These are phyloP conservation scores for Daldinia concentrica DNA, from an alignment of 495 filamentous ascomycete species.

Conservation along the genomic window DNA sequence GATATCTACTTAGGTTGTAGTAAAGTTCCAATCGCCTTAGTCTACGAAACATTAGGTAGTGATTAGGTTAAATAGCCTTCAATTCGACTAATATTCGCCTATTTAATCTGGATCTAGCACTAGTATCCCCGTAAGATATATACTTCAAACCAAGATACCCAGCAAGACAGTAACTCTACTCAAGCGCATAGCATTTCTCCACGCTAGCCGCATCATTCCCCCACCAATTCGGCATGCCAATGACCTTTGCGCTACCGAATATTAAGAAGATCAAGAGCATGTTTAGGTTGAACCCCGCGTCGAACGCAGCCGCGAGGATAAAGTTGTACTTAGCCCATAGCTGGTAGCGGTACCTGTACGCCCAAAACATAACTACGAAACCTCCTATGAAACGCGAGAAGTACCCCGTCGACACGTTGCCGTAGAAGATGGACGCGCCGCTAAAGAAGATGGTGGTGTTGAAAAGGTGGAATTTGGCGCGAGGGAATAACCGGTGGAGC, in stretches of 20 bases:
- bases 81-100: too few relatives aligned
- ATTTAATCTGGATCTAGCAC: neutral
- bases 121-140: neutral
- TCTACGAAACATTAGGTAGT: too few relatives aligned
- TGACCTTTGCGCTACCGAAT: slow-evolving; percentile 61
- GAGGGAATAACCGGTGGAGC: slow-evolving; percentile 60
- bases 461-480: slow-evolving; percentile 62
- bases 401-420: slow-evolving; percentile 63
- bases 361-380: slow-evolving; percentile 65
- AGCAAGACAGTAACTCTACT: neutral
- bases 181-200: slow-evolving; percentile 52
- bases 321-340: slow-evolving; percentile 68
- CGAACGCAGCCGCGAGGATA: slow-evolving; percentile 64
- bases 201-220: slow-evolving; percentile 55
- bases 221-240: slow-evolving; percentile 68
- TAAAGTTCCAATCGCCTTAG: too few relatives aligned
- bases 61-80: too few relatives aligned
- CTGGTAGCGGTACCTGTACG: slow-evolving; percentile 61
- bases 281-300: slow-evolving; percentile 66
- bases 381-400: slow-evolving; percentile 65
- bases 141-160: neutral
- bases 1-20: too few relatives aligned
- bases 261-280: slow-evolving; percentile 66
- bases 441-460: slow-evolving; percentile 66
- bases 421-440: slow-evolving; percentile 55